Percentiles rank a stretch among this genome's conserved stretches.
Evolutionary conservation across 257 asterid species (phyloP).

Genomic region (Parsonsia alboflavescens): DNA sequence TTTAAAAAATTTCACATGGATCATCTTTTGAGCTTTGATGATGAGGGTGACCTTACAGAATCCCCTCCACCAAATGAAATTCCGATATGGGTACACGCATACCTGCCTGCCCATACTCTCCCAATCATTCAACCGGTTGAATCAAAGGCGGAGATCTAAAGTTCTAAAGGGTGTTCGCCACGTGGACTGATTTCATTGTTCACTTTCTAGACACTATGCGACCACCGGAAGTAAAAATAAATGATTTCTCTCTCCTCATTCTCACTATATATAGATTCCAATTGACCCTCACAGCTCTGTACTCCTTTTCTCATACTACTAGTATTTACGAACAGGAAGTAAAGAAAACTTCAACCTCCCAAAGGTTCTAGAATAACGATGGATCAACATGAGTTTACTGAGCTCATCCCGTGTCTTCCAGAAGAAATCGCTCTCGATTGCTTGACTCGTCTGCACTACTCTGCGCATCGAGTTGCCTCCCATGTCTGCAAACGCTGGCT

Average conservation of each 20-base stretch:
- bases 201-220: background rate
- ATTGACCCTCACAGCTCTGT: background rate
- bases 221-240: background rate
- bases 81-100: background rate
- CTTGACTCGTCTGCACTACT: conserved; percentile 73
- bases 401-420: conserved; percentile 71
- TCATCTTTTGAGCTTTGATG: too few relatives aligned
- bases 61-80: background rate
- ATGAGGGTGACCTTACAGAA: background rate
- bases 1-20: too few relatives aligned
- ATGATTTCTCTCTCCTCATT: background rate
- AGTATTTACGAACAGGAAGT: background rate
- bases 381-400: conserved; percentile 32
- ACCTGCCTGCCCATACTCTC: background rate
- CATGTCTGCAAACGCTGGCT: conserved; percentile 71
- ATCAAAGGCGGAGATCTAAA: background rate
- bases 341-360: background rate
- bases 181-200: conserved; percentile 3
- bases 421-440: conserved; percentile 81
- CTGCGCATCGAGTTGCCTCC: conserved; percentile 49
- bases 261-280: conserved; percentile 21
- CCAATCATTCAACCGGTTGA: background rate
- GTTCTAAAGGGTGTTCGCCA: background rate
- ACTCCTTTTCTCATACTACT: background rate
- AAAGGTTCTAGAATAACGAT: conserved; percentile 23